Percentiles rank a stretch among this genome's conserved stretches.
Evolutionary conservation across 116 monocot genomes (phyloP).

Genomic region (Dioscorea cayenensis): DNA sequence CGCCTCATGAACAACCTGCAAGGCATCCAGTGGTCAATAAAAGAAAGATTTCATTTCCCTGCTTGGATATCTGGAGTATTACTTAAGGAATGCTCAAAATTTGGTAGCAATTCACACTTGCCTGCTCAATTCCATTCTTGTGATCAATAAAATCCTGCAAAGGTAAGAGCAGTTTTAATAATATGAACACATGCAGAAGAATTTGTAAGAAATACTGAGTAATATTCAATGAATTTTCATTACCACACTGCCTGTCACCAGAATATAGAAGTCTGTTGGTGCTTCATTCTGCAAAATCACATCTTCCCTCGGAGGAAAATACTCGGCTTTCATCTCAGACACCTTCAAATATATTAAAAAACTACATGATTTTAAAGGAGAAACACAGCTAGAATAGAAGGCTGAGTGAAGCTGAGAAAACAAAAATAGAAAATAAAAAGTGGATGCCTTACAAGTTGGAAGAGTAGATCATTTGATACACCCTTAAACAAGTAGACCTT

Average conservation of each 20-base stretch:
- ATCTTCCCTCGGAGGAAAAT: slow-evolving; percentile 93
- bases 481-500: slow-evolving; percentile 77
- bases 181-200: not conserved
- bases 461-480: slow-evolving; percentile 76
- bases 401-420: not conserved
- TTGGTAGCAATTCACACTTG: slow-evolving; percentile 11
- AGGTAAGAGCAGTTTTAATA: not conserved
- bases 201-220: not conserved
- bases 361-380: not conserved
- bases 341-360: slow-evolving; percentile 38
- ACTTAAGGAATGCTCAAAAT: not conserved
- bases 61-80: not conserved
- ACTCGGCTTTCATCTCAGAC: slow-evolving; percentile 92
- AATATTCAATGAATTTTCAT: not conserved
- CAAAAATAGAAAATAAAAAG: no score
- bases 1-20: slow-evolving; percentile 54
- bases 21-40: not conserved
- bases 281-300: slow-evolving; percentile 97
- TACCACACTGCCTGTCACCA: slow-evolving; percentile 74
- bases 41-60: no score
- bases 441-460: slow-evolving; percentile 62
- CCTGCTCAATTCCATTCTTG: slow-evolving; percentile 57
- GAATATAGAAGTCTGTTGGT: slow-evolving; percentile 89
- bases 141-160: slow-evolving; percentile 69
- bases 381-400: not conserved